These are phyloP conservation scores for Solanum acaule DNA, from an alignment of 257 asterid genomes.

Conservation along the genomic window DNA sequence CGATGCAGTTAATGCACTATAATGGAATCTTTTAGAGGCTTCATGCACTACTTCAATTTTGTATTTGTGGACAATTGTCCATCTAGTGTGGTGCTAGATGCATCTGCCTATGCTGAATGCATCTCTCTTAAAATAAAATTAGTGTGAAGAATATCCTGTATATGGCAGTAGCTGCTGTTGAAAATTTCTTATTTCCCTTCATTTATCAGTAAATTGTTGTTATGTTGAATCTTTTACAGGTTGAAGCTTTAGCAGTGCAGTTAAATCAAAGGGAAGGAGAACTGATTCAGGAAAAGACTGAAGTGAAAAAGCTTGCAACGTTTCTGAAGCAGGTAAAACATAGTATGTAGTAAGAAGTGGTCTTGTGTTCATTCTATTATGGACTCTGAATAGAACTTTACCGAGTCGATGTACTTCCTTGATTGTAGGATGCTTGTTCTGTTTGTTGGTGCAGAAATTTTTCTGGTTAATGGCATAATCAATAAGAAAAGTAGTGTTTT, in stretches of 20 bases:
- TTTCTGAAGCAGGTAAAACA: constrained; percentile 75
- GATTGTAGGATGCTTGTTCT: background rate
- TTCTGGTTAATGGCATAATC: background rate
- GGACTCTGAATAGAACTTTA: background rate
- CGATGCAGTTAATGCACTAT: background rate
- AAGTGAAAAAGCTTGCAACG: constrained; percentile 84
- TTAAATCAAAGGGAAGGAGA: constrained; percentile 90
- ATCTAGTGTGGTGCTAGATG: too few relatives aligned
- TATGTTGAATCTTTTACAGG: constrained; percentile 25
- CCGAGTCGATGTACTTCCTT: background rate
- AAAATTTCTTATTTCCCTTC: background rate
- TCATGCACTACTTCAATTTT: too few relatives aligned
- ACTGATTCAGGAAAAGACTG: constrained; percentile 80
- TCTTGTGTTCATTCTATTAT: background rate
- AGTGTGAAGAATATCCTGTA: background rate
- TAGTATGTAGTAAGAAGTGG: background rate
- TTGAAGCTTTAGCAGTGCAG: constrained; percentile 85
- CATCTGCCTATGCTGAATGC: background rate
- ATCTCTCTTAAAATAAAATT: background rate
- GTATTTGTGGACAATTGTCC: too few relatives aligned
- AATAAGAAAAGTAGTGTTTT: background rate
- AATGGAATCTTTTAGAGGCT: too few relatives aligned
- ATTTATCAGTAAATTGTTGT: background rate
- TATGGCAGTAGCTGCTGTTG: background rate
- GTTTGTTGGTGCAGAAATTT: background rate